A percentile compares a stretch with the other conserved stretches of the same genome.
These are phyloP conservation scores for Wickerhamomyces queroliae DNA, from an alignment of 805 yeast species.

Conservation along the genomic window DNA sequence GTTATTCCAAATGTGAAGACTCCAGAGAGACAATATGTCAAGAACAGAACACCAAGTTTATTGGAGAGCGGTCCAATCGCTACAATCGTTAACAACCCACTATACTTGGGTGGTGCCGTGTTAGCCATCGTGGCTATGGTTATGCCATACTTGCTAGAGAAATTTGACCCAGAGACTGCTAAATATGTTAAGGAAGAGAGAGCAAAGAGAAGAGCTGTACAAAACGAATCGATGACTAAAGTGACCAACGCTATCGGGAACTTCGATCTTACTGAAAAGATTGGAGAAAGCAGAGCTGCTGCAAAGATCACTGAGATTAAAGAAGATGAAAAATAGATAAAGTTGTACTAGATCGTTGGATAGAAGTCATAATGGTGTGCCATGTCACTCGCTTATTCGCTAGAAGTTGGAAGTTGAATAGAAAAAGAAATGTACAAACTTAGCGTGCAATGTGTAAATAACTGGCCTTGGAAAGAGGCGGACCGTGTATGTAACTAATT, in stretches of 20 bases:
- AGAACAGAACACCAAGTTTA: constrained; percentile 26
- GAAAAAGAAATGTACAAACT: too few relatives aligned
- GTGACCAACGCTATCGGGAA: not conserved
- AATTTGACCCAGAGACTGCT: constrained; percentile 35
- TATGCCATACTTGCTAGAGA: constrained; percentile 32
- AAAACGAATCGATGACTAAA: not conserved
- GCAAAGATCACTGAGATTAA: too few relatives aligned
- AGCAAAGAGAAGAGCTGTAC: constrained; percentile 3
- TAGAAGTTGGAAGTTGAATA: too few relatives aligned
- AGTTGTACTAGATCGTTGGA: too few relatives aligned
- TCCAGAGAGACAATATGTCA: constrained; percentile 29
- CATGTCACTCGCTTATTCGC: too few relatives aligned
- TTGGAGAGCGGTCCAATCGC: constrained; percentile 32
- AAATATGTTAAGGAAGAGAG: constrained; percentile 26
- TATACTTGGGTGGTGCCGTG: constrained; percentile 28
- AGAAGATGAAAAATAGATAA: too few relatives aligned
- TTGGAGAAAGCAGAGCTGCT: not conserved
- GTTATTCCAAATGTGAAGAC: constrained; percentile 19
- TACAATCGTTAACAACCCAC: constrained; percentile 28
- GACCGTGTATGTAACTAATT: too few relatives aligned
- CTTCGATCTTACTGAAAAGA: not conserved
- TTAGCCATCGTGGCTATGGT: constrained; percentile 19
- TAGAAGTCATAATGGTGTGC: too few relatives aligned
- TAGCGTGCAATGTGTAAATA: too few relatives aligned
- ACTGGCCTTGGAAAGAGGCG: too few relatives aligned